phyloP scores from a whole-genome alignment of 108 stramenopile species.

The Epipyxis sp. region DNA sequence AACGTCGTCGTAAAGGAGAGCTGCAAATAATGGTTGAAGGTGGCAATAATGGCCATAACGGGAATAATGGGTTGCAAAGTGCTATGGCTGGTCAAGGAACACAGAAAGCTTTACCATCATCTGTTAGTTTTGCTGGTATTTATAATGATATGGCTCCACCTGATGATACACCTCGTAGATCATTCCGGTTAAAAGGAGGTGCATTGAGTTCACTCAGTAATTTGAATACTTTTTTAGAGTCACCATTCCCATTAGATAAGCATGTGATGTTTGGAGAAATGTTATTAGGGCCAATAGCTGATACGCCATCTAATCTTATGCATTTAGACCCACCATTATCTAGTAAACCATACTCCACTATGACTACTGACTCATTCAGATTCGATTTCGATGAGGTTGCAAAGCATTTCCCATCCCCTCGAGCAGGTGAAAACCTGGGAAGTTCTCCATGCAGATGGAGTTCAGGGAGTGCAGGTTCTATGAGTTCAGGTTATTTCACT shows the following conservation, averaged over 20 bases:
- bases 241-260: background rate
- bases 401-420: constrained; percentile 26
- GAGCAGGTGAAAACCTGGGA: constrained; percentile 15
- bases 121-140: background rate
- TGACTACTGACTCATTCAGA: background rate
- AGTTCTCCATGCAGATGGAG: background rate
- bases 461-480: background rate
- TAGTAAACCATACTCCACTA: background rate
- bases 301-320: background rate
- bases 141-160: constrained; percentile 29
- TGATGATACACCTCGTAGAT: constrained; percentile 14
- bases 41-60: background rate
- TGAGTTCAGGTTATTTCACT: background rate
- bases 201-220: constrained; percentile 2
- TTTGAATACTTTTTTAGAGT: constrained; percentile 17
- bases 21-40: constrained; percentile 9
- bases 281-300: background rate
- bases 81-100: background rate
- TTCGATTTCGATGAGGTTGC: constrained; percentile 34
- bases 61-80: background rate
- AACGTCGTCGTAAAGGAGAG: constrained; percentile 30
- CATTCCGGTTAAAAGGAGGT: constrained; percentile 6
- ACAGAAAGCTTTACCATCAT: background rate
- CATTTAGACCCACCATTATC: constrained; percentile 2
- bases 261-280: background rate